These are phyloP conservation scores for Chrysoporthe puriensis DNA, from an alignment of 2,329 filamentous ascomycete genomes.

Conservation along the genomic window DNA sequence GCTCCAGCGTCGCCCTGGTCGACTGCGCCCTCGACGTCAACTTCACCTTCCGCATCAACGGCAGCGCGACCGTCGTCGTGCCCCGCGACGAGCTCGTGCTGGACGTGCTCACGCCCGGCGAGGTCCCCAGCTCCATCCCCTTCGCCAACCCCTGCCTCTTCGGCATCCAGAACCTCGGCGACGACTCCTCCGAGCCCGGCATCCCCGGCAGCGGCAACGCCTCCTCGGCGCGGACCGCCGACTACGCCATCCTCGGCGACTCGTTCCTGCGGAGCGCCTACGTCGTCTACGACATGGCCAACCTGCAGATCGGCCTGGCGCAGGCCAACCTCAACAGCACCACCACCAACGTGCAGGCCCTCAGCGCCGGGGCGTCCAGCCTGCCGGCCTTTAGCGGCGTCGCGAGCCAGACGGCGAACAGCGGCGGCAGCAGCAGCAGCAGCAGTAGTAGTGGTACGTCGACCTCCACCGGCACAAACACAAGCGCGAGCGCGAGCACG, in stretches of 20 bases:
- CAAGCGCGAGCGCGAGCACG: not conserved
- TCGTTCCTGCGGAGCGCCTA: conserved; percentile 54
- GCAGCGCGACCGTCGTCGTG: conserved; percentile 35
- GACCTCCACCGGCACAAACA: conserved; percentile 1
- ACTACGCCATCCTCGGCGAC: conserved; percentile 47
- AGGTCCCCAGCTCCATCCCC: conserved; percentile 38
- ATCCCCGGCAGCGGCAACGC: not conserved
- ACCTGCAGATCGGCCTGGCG: conserved; percentile 55
- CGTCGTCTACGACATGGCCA: conserved; percentile 58
- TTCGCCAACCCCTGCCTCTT: conserved; percentile 56
- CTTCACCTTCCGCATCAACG: conserved; percentile 48
- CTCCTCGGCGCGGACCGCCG: conserved; percentile 14
- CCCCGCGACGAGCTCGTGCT: conserved; percentile 45
- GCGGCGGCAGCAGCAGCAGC: not conserved
- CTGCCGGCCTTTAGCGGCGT: conserved; percentile 52
- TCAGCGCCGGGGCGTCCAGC: conserved; percentile 42
- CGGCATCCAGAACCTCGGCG: conserved; percentile 51
- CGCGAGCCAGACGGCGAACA: conserved; percentile 38
- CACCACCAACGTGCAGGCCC: conserved; percentile 49
- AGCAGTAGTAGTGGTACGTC: conserved; percentile 20
- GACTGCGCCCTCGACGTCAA: conserved; percentile 45
- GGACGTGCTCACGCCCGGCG: conserved; percentile 39
- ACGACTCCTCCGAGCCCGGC: conserved; percentile 18
- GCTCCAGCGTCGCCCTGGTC: conserved; percentile 44
- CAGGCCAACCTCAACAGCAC: conserved; percentile 56